Percentiles rank a stretch among this genome's conserved stretches.
Conservation (phyloP, 225 moss, liverwort and hornwort species). For the Bryoerythrophyllum caledonicum region DNA sequence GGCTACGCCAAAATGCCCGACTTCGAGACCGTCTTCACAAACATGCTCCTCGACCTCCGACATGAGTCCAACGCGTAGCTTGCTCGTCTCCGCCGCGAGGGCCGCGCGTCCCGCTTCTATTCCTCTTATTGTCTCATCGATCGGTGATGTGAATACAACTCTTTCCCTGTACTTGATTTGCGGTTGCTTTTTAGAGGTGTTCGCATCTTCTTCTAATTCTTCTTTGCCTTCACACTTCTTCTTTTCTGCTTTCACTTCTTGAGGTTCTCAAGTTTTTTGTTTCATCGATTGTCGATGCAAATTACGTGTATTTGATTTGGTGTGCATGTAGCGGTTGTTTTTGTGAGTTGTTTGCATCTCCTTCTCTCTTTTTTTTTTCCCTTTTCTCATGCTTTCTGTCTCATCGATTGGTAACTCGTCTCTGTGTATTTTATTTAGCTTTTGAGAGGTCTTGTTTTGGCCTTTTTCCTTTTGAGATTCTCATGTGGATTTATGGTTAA, state of each 20-base stretch:
- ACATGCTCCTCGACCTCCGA: slow-evolving; percentile 80
- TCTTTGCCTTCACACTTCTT: no score
- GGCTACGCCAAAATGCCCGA: slow-evolving; percentile 88
- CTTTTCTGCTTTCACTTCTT: no score
- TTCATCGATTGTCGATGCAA: no score
- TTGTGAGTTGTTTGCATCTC: no score
- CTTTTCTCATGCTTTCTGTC: neutral
- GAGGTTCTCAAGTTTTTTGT: no score
- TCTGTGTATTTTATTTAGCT: neutral
- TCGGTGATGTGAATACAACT: neutral
- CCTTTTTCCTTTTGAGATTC: neutral
- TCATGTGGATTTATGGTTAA: neutral
- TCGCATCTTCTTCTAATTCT: no score
- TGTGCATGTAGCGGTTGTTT: no score
- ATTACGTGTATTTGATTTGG: no score
- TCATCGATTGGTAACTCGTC: neutral
- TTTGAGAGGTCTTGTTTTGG: neutral
- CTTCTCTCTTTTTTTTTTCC: no score
- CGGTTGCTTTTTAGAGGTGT: neutral
- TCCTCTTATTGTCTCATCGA: neutral
- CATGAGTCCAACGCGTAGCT: slow-evolving; percentile 26
- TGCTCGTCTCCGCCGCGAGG: no score
- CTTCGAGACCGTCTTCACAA: slow-evolving; percentile 73
- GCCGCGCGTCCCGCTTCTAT: neutral
- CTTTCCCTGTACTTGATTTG: neutral